Evolutionary conservation across 805 yeast species (phyloP), one percentile per base, ranked within the genome.

Genomic region (Metschnikowia koreensis): DNA sequence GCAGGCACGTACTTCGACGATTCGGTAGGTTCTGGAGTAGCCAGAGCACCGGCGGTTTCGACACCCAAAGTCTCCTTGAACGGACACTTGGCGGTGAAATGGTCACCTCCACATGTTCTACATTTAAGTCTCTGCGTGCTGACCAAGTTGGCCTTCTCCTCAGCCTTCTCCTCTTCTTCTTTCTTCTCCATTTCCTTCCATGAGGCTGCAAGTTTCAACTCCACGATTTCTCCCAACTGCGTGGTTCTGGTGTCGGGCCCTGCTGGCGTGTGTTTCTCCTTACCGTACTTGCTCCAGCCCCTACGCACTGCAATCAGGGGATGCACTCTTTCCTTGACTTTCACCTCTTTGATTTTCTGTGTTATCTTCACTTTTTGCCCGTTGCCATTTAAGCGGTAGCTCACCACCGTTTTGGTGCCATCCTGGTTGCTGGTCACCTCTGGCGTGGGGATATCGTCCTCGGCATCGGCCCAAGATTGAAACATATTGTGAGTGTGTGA

Each of bases 11-110:
- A 74, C 60, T 68, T 74, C 37, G 61, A 53, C 17, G 55, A 52
- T 29, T 60, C 69, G 38, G 63, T 55, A 27, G 63, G 60, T 33
- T 67, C 67, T 8, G 68, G 60, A 33, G 68, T 61, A 31, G 64
- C 66, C n/a, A 63, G 51, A 22, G 60, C 75, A 8, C 81, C 76
- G 36, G 77, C 74, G 38, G 74, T 70, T 37, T 75, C 77, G 28
- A 79, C 76, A 36, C 86, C 89, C 68, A 93, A 77, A 38, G 94
- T 87, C 63, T 87, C 96, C 76, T 88, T 92, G 81, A 83, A 90
- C 57, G 99, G 99, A 87, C 99, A 94, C 75, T 87, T 86, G 69
- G 90, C 76, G 40, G 97, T 88, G 81, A 85, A 89, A 79, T 94
- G 99, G 60, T 83, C 87, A 66, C 97, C 97, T 55, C 87, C 88